phyloP scores from a whole-genome alignment of 2,329 filamentous ascomycete species.

The Calonectria pseudoreteaudii region DNA sequence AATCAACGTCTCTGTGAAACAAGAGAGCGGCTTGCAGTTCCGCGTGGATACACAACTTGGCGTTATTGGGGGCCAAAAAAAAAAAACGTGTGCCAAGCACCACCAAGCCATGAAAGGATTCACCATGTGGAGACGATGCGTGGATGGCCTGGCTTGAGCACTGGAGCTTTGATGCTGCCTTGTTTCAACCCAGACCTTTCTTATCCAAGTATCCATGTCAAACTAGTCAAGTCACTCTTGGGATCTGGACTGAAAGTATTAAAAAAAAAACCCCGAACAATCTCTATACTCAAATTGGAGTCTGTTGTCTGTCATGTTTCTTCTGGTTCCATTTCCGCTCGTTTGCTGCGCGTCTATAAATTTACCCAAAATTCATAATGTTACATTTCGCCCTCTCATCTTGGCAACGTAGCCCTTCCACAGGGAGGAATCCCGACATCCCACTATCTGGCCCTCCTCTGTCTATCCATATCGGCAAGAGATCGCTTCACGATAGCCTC shows the following conservation, averaged over 20 bases:
- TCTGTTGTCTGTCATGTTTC: background rate
- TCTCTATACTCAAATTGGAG: background rate
- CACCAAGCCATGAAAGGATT: background rate
- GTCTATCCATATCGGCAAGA: slow-evolving; percentile 56
- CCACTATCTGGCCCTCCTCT: slow-evolving; percentile 26
- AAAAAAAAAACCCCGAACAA: background rate
- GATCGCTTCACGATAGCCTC: slow-evolving; percentile 71
- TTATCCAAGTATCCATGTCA: background rate
- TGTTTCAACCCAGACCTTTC: background rate
- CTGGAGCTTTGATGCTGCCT: background rate
- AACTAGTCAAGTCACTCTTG: background rate
- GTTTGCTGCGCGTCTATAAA: background rate
- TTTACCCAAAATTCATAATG: slow-evolving; percentile 9
- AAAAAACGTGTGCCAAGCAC: background rate
- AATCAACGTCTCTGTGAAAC: background rate
- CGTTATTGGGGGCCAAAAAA: background rate
- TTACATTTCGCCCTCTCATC: slow-evolving; percentile 1
- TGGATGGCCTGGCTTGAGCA: background rate
- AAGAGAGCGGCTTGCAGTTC: background rate
- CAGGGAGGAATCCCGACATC: background rate
- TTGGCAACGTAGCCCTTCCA: background rate
- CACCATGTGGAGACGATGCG: background rate
- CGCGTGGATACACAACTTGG: background rate
- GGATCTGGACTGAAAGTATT: background rate
- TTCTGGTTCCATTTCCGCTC: slow-evolving; percentile 3